A percentile compares a stretch with the other conserved stretches of the same genome.
These are phyloP conservation scores for Harrya chromipes DNA, from an alignment of 768 basidiomycete species.

Conservation along the genomic window DNA sequence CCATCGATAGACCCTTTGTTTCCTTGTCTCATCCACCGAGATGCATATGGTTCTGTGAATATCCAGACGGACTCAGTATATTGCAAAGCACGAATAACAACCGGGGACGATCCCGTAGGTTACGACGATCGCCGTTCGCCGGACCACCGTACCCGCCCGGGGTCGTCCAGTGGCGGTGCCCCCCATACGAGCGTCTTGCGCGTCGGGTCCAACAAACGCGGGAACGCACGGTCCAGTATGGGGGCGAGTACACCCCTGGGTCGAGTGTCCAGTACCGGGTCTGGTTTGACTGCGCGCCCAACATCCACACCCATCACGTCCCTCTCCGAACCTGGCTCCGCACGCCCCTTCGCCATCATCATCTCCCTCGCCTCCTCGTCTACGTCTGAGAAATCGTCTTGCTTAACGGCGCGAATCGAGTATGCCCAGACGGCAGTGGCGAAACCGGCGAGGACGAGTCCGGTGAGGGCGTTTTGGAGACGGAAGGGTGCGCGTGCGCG, in stretches of 20 bases:
- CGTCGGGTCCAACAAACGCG: constrained; percentile 55
- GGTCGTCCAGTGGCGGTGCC: constrained; percentile 63
- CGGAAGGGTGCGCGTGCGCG: constrained; percentile 87
- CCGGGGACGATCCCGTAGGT: neutral
- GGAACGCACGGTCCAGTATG: constrained; percentile 43
- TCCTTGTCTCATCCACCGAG: no score
- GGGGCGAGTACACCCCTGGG: constrained; percentile 45
- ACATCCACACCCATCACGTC: constrained; percentile 15
- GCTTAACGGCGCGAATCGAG: constrained; percentile 91
- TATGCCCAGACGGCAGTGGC: constrained; percentile 85
- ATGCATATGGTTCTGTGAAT: no score
- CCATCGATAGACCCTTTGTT: neutral
- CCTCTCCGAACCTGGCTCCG: neutral
- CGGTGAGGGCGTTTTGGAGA: constrained; percentile 75
- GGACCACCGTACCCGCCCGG: constrained; percentile 43
- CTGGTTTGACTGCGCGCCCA: neutral
- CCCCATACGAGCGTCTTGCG: constrained; percentile 68
- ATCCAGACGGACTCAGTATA: no score
- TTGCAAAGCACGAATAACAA: no score
- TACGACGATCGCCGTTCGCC: neutral
- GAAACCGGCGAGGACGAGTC: constrained; percentile 67
- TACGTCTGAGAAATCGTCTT: constrained; percentile 87
- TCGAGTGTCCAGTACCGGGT: constrained; percentile 2
- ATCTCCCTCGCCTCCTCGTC: constrained; percentile 72
- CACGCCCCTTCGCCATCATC: constrained; percentile 24